Base-by-base conservation (phyloP, 495 filamentous ascomycete genomes). In the Saxophila tyrrhenica region DNA sequence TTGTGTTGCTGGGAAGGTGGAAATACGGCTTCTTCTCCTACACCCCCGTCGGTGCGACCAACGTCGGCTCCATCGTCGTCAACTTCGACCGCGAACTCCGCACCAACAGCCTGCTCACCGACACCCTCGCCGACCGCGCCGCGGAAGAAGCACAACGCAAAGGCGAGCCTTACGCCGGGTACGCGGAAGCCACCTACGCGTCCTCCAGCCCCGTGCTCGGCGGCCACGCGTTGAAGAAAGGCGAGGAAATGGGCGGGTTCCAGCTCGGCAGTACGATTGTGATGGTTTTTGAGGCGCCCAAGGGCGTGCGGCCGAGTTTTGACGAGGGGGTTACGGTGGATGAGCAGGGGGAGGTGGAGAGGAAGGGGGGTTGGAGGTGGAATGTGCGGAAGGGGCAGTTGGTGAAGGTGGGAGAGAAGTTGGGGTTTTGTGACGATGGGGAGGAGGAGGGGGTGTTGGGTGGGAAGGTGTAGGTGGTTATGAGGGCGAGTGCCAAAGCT, bases 161-260 rank as follows among this genome's bases (percentile, higher is more conserved):
- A 0, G 89, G 88, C 16, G 87, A 95, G 70, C 76, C 81, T 20
- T 91, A 92, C 65, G 77, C 80, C 25, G 89, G 90, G 9, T 96
- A 87, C 65, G 81, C 84, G 1, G 94, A 97, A 70, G 92, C 92
- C 3, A 91, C 84, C 16, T 99, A 97, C 63, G 80, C 75, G 52
- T 76, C 76, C 19, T 87, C 90, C 5, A 92, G 85, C 68, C 64
- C 70, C 11, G 76, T 94, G 1, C 75, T 99, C 1, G 78, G 81
- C 22, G 92, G 92, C 11, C 80, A 96, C 66, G 83, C 92, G 10
- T 69, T 97, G 54, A 75, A 81, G 45, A 77, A 88, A 39, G 92
- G 92, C 22, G 90, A 94, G 58, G 94, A 99, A 69, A 96, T 99
- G 87, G 92, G 92, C 22, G 92, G 92, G 0, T 99, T 99, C 70